These are phyloP conservation scores for Plasmodium coatneyi DNA, from an alignment of 169 alveolate genomes.

Conservation along the genomic window DNA sequence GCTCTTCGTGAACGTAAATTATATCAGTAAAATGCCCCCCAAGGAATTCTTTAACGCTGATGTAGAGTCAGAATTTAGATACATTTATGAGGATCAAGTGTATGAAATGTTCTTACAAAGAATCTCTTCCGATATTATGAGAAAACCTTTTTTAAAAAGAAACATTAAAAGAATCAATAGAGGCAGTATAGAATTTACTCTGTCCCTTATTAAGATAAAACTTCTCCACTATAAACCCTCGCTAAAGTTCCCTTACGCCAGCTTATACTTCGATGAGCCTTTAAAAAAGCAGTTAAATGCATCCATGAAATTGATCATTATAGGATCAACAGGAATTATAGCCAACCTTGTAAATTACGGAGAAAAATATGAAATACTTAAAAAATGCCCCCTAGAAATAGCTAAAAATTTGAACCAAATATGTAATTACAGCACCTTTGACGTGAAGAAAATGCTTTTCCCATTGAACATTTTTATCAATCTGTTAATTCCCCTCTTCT, in stretches of 20 bases:
- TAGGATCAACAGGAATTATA: slow-evolving; percentile 58
- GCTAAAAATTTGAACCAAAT: background rate
- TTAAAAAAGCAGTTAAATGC: slow-evolving; percentile 53
- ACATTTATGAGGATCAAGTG: slow-evolving; percentile 45
- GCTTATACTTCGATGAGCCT: slow-evolving; percentile 62
- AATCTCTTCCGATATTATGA: slow-evolving; percentile 19
- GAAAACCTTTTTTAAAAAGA: slow-evolving; percentile 63
- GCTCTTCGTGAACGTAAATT: slow-evolving; percentile 49
- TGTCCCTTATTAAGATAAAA: slow-evolving; percentile 49
- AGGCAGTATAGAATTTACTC: slow-evolving; percentile 62
- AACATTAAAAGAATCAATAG: slow-evolving; percentile 49
- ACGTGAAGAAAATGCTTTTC: slow-evolving; percentile 34
- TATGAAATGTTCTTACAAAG: slow-evolving; percentile 24
- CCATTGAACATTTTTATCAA: slow-evolving; percentile 60
- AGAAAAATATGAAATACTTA: slow-evolving; percentile 31
- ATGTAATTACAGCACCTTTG: background rate
- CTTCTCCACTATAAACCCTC: slow-evolving; percentile 35
- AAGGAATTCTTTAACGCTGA: slow-evolving; percentile 54
- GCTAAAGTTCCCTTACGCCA: slow-evolving; percentile 18
- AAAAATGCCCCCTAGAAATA: slow-evolving; percentile 42
- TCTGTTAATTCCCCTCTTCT: slow-evolving; percentile 63
- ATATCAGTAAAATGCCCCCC: slow-evolving; percentile 46
- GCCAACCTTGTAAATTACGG: slow-evolving; percentile 31
- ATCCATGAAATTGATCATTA: slow-evolving; percentile 26
- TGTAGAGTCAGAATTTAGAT: slow-evolving; percentile 34